These are phyloP conservation scores for Saraca asoca DNA, from an alignment of 331 rosid species.

Conservation along the genomic window DNA sequence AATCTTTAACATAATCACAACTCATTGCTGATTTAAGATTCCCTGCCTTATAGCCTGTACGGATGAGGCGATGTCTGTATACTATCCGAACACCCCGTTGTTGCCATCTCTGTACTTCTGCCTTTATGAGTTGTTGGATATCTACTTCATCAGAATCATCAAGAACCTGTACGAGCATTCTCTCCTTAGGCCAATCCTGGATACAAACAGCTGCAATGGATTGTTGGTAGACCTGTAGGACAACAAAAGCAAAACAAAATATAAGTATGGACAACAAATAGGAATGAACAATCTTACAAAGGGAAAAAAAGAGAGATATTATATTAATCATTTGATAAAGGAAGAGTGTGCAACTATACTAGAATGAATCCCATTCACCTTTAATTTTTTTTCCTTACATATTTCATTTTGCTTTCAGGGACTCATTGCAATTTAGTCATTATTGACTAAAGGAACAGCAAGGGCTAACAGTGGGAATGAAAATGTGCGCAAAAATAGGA, in stretches of 20 bases:
- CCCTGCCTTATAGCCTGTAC: constrained; percentile 97
- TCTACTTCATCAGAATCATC: constrained; percentile 95
- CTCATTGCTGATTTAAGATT: constrained; percentile 97
- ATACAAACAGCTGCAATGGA: constrained; percentile 92
- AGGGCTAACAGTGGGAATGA: too few species aligned
- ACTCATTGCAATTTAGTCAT: too few species aligned
- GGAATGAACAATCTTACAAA: background rate
- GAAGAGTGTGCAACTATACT: constrained; percentile 13
- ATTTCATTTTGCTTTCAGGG: too few species aligned
- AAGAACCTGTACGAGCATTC: constrained; percentile 91
- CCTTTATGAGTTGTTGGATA: constrained; percentile 83
- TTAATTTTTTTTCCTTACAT: too few species aligned
- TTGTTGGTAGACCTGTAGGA: constrained; percentile 86
- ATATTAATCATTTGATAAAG: background rate
- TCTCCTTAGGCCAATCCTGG: constrained; percentile 94
- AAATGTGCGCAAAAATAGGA: too few species aligned
- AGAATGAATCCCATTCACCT: background rate
- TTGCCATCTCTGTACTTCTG: constrained; percentile 97
- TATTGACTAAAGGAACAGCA: too few species aligned
- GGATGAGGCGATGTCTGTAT: constrained; percentile 89
- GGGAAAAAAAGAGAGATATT: background rate
- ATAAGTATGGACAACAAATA: constrained; percentile 31
- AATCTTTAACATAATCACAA: constrained; percentile 93
- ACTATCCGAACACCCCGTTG: constrained; percentile 79
- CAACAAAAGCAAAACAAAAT: constrained; percentile 24